Evolutionary conservation across 495 filamentous ascomycete genomes (phyloP).

Genomic region (Bathelium albidoporum): DNA sequence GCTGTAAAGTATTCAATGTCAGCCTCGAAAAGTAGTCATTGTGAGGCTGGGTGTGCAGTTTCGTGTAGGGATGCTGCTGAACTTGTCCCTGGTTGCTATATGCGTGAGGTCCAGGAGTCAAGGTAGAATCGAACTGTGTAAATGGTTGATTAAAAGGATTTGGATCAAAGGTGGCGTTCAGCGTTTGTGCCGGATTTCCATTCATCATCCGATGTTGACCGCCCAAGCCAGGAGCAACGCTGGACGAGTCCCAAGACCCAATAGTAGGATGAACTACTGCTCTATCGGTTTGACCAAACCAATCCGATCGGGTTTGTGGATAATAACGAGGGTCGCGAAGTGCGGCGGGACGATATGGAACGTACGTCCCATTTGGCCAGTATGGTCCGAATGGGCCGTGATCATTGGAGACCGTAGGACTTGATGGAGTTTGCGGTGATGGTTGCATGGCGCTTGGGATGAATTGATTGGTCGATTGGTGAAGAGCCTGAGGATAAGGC

Average conservation of each 20-base stretch:
- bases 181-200: not conserved
- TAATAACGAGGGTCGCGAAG: conserved; percentile 48
- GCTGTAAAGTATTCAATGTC: no score
- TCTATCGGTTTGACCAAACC: conserved; percentile 5
- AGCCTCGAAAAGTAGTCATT: not conserved
- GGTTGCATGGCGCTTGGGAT: conserved; percentile 63
- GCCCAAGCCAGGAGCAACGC: not conserved
- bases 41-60: not conserved
- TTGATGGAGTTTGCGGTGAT: conserved; percentile 56
- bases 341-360: conserved; percentile 62
- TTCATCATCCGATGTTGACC: not conserved
- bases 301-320: conserved; percentile 16
- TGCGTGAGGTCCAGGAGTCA: not conserved
- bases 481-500: conserved; percentile 19
- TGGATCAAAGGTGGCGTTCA: not conserved
- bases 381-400: conserved; percentile 63
- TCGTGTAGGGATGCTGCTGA: not conserved
- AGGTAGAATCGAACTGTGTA: not conserved
- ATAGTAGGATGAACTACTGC: not conserved
- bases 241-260: not conserved
- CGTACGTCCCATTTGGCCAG: conserved; percentile 68
- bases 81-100: not conserved
- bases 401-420: conserved; percentile 65
- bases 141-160: not conserved
- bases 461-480: conserved; percentile 26